Base-by-base conservation (phyloP, 192 early-diverging fungal species). In the Pilobolus umbonatus region DNA sequence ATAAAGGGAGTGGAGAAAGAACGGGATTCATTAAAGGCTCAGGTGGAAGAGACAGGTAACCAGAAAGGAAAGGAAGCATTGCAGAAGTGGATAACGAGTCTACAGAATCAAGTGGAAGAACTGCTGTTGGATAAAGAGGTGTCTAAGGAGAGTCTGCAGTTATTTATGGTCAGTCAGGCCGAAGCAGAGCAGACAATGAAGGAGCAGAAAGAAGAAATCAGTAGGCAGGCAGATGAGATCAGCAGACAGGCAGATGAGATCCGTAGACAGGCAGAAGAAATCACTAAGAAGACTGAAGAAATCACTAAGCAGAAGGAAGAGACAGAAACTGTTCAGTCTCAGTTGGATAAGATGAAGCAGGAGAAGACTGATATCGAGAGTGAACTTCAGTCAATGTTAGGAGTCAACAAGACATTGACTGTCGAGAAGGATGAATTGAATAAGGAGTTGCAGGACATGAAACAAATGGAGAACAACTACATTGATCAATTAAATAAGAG, bases 71-170 rank as follows among this genome's bases (percentile, higher is more conserved):
- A 56, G 25, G 43, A 31, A 3, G 42, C 30, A 5, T 43, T 73
- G 15, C 58, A 64, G 19, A n/a, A n/a, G n/a, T n/a, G n/a, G n/a
- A n/a, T n/a, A n/a, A n/a, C n/a, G n/a, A n/a, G n/a, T n/a, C n/a
- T n/a, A n/a, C n/a, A n/a, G n/a, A 59, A 67, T 34, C 60, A 73
- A 22, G 24, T 63, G 5, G 71, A 73, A 10, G 65, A 68, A 21
- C 62, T 73, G 10, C 32, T 55, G 22, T n/a, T 68, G 12, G 62
- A 73, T 45, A 59, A 68, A 28, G 53, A 62, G 28, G 65, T 64
- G 48, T 51, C 61, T 14, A 59, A 64, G 24, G 61, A 73, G 25
- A 64, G 53, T 31, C 52, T 67, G 4, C 44, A 65, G 28, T 49
- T 32, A 2, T 61, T 65, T 34, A 58, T 64, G 24, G 62, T 56